Base-by-base conservation (phyloP, 2,329 filamentous ascomycete species). In the Cladophialophora psammophila region DNA sequence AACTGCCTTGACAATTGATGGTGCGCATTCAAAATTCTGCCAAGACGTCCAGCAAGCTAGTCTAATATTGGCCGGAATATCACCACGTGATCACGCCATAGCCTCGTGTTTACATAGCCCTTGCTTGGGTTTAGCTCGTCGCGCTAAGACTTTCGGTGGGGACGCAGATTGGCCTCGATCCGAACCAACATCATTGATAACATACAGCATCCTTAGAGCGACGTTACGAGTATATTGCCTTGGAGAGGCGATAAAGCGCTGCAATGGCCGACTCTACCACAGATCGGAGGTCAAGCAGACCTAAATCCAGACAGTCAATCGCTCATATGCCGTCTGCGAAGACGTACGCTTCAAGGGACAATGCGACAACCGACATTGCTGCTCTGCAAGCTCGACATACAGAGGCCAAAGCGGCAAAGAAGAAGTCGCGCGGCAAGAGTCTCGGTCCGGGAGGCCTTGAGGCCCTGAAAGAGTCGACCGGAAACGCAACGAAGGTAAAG, bases 401-500 rank as follows among this genome's bases (percentile, higher is more conserved):
- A 26, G 74, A 69, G 20, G 32, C 70, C 86, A 85, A 73, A 9
- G 76, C 72, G 36, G 76, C 76, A 60, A 79, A 80, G 45, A 85
- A 84, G 81, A 94, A 93, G 80, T 91, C 90, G 66, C 89, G 95
- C 72, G 97, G 94, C 80, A 98, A 97, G 83, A 98, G 94, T 80
- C 90, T 99, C 72, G 95, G 95, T 2, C 94, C 95, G 15, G 95
- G 94, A 59, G 93, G 94, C 32, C 80, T 97, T 54, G 93, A 96
- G 82, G 90, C 90, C 65, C 84, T 96, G 63, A 93, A 91, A 78
- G 86, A 90, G 75, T 87, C 86, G 53, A 87, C 84, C 75, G 92
- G 91, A 38, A 96, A 96, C 77, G 85, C 91, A 74, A 87, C 91
- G 78, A 91, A 93, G 82, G 93, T 95, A 86, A 75, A 83, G 73